phyloP scores from a whole-genome alignment of 1,139 yeast genomes.

The Debaryomyces udenii region DNA sequence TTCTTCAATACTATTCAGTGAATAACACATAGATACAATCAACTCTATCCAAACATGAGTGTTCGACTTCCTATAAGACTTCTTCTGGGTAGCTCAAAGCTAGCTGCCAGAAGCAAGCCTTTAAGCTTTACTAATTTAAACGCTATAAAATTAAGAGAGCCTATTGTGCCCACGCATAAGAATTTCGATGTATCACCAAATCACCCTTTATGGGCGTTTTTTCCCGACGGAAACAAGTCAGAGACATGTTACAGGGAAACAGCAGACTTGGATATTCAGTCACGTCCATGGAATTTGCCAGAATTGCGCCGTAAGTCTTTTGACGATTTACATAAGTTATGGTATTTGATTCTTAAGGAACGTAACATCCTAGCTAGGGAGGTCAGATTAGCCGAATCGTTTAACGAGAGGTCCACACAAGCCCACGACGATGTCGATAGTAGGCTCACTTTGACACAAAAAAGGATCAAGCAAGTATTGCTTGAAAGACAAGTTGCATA shows the following conservation, averaged over 20 bases:
- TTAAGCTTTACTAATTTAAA: constrained; percentile 33
- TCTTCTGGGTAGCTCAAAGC: constrained; percentile 22
- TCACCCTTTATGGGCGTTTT: constrained; percentile 96
- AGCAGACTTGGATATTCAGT: constrained; percentile 57
- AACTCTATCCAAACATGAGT: constrained; percentile 1
- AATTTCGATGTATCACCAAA: constrained; percentile 76
- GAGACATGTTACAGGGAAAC: constrained; percentile 60
- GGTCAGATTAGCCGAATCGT: constrained; percentile 45
- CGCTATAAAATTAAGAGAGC: constrained; percentile 63
- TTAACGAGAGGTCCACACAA: constrained; percentile 30
- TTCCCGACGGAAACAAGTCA: constrained; percentile 53
- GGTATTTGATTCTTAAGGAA: constrained; percentile 87
- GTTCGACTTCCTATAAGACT: constrained; percentile 17
- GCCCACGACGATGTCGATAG: constrained; percentile 36
- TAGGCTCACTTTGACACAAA: constrained; percentile 43
- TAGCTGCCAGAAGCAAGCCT: constrained; percentile 28
- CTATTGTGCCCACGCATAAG: constrained; percentile 79
- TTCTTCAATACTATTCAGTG: not conserved
- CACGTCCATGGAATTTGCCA: constrained; percentile 85
- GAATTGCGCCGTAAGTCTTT: constrained; percentile 90
- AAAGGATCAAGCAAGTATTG: constrained; percentile 78
- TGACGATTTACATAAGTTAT: constrained; percentile 86
- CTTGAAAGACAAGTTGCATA: constrained; percentile 82
- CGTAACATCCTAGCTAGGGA: constrained; percentile 82
- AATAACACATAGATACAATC: not conserved